Percentiles rank a stretch among this genome's conserved stretches.
Evolutionary conservation across 2,329 filamentous ascomycete species (phyloP).

Genomic region (Ophioceras dolichostomum): DNA sequence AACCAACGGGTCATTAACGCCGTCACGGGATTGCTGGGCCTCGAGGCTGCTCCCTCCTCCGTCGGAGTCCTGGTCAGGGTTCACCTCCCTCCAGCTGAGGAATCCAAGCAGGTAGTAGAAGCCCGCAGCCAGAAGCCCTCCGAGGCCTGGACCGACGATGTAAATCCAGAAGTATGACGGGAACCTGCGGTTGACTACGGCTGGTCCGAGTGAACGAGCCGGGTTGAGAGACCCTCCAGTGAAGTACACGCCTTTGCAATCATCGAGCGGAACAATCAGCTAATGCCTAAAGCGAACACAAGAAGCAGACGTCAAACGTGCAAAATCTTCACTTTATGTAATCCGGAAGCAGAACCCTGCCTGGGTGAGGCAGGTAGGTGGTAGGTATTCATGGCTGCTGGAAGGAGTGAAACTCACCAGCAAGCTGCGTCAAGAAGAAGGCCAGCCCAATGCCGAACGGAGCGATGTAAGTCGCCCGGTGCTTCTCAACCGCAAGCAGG

Average conservation of each 20-base stretch:
- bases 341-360: too few relatives aligned
- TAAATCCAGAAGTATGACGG: conserved; percentile 33
- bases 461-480: conserved; percentile 58
- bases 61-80: conserved; percentile 31
- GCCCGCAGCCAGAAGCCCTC: conserved; percentile 31
- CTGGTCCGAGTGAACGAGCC: conserved; percentile 3
- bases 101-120: conserved; percentile 38
- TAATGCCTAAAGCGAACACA: too few relatives aligned
- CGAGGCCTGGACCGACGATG: conserved; percentile 40
- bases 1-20: not conserved
- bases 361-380: too few relatives aligned
- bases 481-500: conserved; percentile 63
- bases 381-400: too few relatives aligned
- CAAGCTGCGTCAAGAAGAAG: conserved; percentile 47
- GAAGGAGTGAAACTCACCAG: conserved; percentile 9
- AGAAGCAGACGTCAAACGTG: too few relatives aligned
- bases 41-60: conserved; percentile 2
- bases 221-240: conserved; percentile 6
- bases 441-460: conserved; percentile 61
- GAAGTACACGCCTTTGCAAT: conserved; percentile 3
- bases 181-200: conserved; percentile 1
- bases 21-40: not conserved
- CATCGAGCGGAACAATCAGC: too few relatives aligned
- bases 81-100: conserved; percentile 37
- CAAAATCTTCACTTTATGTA: too few relatives aligned